These are phyloP conservation scores for Herpotrichia juniperi DNA, from an alignment of 2,329 filamentous ascomycete genomes.

Conservation along the genomic window DNA sequence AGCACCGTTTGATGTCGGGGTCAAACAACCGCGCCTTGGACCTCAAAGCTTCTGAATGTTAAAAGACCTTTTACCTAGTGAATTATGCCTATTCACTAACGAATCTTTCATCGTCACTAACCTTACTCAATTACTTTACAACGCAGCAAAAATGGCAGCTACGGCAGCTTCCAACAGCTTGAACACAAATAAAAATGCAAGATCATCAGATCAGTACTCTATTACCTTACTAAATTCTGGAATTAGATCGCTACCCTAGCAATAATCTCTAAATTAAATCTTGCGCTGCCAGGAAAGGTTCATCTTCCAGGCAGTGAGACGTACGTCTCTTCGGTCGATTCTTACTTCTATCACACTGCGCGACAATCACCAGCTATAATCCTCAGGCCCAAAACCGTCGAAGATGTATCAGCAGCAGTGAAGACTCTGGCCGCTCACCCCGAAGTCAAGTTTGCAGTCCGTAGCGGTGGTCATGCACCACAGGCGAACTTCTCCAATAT, in stretches of 20 bases:
- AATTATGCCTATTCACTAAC: no score
- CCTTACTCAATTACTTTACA: neutral
- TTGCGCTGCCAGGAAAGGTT: neutral
- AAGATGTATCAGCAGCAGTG: neutral
- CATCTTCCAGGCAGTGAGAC: neutral
- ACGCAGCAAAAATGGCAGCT: no score
- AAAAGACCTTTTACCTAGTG: no score
- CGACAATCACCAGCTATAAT: neutral
- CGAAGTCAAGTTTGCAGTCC: neutral
- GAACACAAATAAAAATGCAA: no score
- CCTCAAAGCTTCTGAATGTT: no score
- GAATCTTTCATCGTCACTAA: neutral
- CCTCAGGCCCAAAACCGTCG: neutral
- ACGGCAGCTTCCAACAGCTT: no score
- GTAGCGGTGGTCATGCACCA: neutral
- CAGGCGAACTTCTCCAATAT: slow-evolving; percentile 1
- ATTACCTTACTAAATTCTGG: neutral
- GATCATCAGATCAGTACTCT: neutral
- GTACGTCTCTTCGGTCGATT: neutral
- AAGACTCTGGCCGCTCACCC: neutral
- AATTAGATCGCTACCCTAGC: neutral
- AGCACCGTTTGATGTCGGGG: no score
- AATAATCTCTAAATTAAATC: neutral
- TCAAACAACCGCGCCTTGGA: no score
- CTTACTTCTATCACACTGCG: neutral